Base-by-base conservation (phyloP, 139 green algal genomes). In the Ostreobium quekettii region DNA sequence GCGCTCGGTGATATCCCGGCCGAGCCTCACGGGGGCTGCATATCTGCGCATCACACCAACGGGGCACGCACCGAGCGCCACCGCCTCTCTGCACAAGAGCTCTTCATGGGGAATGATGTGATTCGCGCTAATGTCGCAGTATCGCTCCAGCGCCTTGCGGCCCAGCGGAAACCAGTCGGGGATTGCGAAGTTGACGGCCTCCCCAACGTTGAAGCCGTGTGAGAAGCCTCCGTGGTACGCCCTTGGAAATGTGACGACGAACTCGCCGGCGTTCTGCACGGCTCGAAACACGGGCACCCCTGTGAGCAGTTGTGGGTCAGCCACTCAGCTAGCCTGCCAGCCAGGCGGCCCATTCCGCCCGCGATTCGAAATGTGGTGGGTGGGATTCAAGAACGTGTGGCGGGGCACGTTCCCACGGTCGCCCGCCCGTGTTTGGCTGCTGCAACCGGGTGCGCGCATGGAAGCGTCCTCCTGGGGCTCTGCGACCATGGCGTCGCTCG, bases 161-260 rank as follows among this genome's bases (percentile, higher is more conserved):
- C 67, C 67, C 32, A 56, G 32, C 8, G 57, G 48, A 38, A 67
- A 67, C 83, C 83, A 89, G 58, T 91, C 83, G 0, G 64, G 58
- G 11, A 85, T 79, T 2, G 79, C 81, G 38, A 95, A 91, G 74
- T 93, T 93, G 46, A 93, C 84, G n/a, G 82, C 83, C 75, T 95
- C 88, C 1, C 83, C 83, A 22, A 87, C 57, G 70, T 87, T 86
- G 74, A 92, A 85, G 56, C 87, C 87, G 47, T 71, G 60, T 35
- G 81, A 81, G 70, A 92, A 91, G 47, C 83, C 83, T 32, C 38
- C 73, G 73, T 94, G 84, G 72, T 92, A 93, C 31, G 77, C 60
- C 31, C 74, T 72, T 3, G 86, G 85, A 75, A 87, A 93, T n/a
- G 87, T 94, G 35, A 93, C 60, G 19, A 94, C 70, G 36, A 83